A percentile compares a stretch with the other conserved stretches of the same genome.
phyloP scores from a whole-genome alignment of 192 early-diverging fungal species.

The Podila clonocystis region DNA sequence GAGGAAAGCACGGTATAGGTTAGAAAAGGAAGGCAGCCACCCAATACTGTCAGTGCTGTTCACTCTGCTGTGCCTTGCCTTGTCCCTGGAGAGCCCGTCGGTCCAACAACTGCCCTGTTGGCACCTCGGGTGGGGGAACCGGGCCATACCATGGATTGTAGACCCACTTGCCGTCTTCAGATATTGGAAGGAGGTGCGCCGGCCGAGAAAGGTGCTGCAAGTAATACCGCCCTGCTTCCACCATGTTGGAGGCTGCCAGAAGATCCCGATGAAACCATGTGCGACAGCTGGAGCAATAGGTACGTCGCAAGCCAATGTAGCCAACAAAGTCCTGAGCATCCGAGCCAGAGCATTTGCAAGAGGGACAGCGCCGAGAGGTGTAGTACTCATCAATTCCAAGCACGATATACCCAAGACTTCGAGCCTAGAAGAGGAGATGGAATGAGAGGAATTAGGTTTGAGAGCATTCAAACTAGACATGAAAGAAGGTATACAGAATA shows the following conservation, averaged over 20 bases:
- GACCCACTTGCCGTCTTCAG: not conserved
- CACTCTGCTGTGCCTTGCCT: not conserved
- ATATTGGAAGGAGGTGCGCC: not conserved
- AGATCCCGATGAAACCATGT: slow-evolving; percentile 8
- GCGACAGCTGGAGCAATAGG: not conserved
- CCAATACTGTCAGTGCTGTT: not conserved
- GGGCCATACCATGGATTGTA: slow-evolving; percentile 5
- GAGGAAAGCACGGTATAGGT: not conserved
- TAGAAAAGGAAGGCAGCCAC: not conserved
- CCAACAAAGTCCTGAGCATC: not conserved
- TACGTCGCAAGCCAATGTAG: not conserved
- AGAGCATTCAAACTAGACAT: not conserved
- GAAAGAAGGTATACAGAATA: not conserved
- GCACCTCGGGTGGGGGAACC: not conserved
- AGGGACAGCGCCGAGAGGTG: not conserved
- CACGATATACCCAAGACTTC: slow-evolving; percentile 2
- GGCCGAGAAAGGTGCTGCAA: slow-evolving; percentile 1
- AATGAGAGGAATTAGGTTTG: not conserved
- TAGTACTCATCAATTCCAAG: not conserved
- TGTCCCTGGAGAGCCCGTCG: not conserved
- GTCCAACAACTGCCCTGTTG: not conserved
- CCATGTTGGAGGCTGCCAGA: not conserved
- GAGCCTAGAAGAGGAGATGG: not conserved
- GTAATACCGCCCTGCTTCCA: not conserved
- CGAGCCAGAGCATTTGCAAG: not conserved